Evolutionary conservation across 2,329 filamentous ascomycete species (phyloP).

Genomic region (Mycosphaerella arachidis): DNA sequence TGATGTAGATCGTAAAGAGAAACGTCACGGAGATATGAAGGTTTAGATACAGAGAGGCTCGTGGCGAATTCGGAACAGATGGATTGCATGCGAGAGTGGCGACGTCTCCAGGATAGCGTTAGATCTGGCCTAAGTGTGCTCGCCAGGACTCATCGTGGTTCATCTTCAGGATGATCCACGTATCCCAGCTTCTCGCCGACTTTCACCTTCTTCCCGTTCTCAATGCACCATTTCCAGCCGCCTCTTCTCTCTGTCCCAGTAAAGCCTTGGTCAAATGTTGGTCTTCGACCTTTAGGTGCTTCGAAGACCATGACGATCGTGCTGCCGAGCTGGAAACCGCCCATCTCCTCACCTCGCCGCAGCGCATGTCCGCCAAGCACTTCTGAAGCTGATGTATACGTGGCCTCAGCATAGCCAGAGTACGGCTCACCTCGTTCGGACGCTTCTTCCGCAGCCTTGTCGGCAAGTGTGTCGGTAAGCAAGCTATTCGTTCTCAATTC

Average conservation of each 20-base stretch:
- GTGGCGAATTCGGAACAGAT: neutral
- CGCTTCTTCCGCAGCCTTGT: slow-evolving; percentile 77
- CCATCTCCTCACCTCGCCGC: slow-evolving; percentile 90
- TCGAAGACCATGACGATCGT: slow-evolving; percentile 96
- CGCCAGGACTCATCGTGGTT: neutral
- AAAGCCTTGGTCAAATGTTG: slow-evolving; percentile 58
- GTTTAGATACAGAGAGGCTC: no score
- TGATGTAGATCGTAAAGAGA: no score
- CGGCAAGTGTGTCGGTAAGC: slow-evolving; percentile 86
- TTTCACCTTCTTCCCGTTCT: slow-evolving; percentile 82
- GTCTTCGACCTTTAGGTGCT: slow-evolving; percentile 64
- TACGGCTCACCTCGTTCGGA: slow-evolving; percentile 72
- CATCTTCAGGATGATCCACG: slow-evolving; percentile 46
- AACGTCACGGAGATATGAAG: no score
- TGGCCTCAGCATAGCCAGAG: slow-evolving; percentile 87
- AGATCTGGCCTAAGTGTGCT: neutral
- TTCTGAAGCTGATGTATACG: slow-evolving; percentile 71
- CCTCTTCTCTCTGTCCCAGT: slow-evolving; percentile 49
- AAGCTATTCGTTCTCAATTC: slow-evolving; percentile 91
- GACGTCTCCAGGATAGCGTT: neutral
- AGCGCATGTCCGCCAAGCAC: slow-evolving; percentile 80
- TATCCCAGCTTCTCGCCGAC: slow-evolving; percentile 82
- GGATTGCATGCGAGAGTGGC: neutral
- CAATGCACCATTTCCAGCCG: slow-evolving; percentile 81
- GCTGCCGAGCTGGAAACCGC: slow-evolving; percentile 91